phyloP scores from a whole-genome alignment of 345 rosid species.

The Geranium rotundifolium region DNA sequence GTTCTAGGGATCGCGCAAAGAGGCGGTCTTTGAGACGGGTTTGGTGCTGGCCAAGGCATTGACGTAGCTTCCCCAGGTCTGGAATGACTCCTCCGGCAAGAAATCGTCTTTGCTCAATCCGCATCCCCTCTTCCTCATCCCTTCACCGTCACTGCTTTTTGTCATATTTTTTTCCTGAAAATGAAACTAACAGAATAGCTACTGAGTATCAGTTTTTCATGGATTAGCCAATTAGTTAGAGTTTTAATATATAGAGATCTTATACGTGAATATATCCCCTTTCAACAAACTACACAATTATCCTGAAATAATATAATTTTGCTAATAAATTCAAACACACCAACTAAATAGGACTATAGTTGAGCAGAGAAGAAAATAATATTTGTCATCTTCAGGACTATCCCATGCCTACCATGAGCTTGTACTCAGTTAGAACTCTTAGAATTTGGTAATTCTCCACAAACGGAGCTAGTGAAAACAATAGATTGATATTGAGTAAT shows the following conservation, averaged over 20 bases:
- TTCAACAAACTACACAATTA: neutral
- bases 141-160: neutral
- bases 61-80: slow-evolving; percentile 37
- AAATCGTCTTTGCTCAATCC: slow-evolving; percentile 31
- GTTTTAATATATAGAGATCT: neutral
- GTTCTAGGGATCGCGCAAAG: slow-evolving; percentile 36
- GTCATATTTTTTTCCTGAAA: neutral
- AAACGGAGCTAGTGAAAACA: neutral
- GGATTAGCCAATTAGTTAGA: neutral
- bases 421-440: neutral
- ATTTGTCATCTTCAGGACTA: no score
- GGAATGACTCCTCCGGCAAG: slow-evolving; percentile 57
- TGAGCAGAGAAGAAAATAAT: neutral
- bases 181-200: neutral
- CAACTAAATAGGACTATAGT: neutral
- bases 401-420: neutral
- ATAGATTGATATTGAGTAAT: neutral
- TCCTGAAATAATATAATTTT: neutral
- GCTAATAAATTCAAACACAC: no score
- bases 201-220: no score
- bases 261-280: neutral
- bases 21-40: slow-evolving; percentile 45
- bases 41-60: slow-evolving; percentile 37
- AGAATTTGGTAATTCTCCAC: neutral
- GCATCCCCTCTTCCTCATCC: slow-evolving; percentile 15